phyloP scores from a whole-genome alignment of 371 early-diverging fungal genomes.

The Fennellomyces sp. region DNA sequence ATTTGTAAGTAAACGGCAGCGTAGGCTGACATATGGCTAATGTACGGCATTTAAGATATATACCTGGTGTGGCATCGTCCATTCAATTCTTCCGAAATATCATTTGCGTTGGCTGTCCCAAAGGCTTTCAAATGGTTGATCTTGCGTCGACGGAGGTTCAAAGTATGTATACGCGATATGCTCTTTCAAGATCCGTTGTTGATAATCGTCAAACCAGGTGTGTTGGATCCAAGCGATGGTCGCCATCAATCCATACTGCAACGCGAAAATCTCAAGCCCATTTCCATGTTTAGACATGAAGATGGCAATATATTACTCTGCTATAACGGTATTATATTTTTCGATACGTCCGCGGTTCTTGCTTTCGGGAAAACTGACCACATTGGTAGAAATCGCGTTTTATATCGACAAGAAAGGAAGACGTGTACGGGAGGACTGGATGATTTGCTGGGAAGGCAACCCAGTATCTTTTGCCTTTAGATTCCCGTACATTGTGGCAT shows the following conservation, averaged over 20 bases:
- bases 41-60: conserved; percentile 45
- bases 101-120: conserved; percentile 87
- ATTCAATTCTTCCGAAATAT: conserved; percentile 82
- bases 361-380: neutral
- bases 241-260: conserved; percentile 20
- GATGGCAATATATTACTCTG: conserved; percentile 83
- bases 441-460: conserved; percentile 40
- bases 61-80: conserved; percentile 82
- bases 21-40: too few species aligned
- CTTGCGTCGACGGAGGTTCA: conserved; percentile 69
- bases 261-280: conserved; percentile 54
- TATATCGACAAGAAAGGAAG: conserved; percentile 47
- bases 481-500: conserved; percentile 40
- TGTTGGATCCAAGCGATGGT: conserved; percentile 32
- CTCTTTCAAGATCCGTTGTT: neutral
- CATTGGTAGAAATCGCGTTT: conserved; percentile 28
- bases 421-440: conserved; percentile 26
- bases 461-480: conserved; percentile 35
- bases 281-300: conserved; percentile 76
- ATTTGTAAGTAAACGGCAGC: conserved; percentile 67
- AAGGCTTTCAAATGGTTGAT: conserved; percentile 92
- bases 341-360: neutral
- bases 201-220: conserved; percentile 24
- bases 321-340: conserved; percentile 58
- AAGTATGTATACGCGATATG: conserved; percentile 13